These are phyloP conservation scores for Lonicera japonica DNA, from an alignment of 129 eudicot species.

Conservation along the genomic window DNA sequence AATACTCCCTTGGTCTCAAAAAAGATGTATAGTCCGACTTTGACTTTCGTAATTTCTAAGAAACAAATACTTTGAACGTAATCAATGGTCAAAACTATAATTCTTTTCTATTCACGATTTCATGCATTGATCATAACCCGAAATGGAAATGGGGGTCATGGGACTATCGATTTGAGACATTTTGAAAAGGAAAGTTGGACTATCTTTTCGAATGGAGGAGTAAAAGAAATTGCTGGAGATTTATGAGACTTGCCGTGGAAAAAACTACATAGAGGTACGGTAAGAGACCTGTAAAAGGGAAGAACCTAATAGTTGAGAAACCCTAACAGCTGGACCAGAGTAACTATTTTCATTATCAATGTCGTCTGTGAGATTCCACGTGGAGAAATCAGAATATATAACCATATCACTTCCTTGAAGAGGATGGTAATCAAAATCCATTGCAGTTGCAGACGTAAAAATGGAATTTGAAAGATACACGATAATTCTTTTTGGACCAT, in stretches of 20 bases:
- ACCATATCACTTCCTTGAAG: constrained; percentile 58
- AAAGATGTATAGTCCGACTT: too few relatives aligned
- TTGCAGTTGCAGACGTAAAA: constrained; percentile 42
- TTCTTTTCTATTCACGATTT: too few relatives aligned
- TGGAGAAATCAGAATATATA: constrained; percentile 57
- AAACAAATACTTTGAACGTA: too few relatives aligned
- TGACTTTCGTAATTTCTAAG: too few relatives aligned
- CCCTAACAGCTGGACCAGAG: constrained; percentile 19
- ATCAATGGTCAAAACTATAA: too few relatives aligned
- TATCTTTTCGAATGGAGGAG: not conserved
- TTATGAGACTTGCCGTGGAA: not conserved
- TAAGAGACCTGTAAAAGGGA: not conserved
- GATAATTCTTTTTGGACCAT: constrained; percentile 47
- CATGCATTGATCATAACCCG: too few relatives aligned
- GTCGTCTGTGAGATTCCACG: constrained; percentile 12
- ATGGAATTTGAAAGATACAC: constrained; percentile 51
- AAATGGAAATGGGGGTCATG: too few relatives aligned
- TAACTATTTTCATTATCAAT: constrained; percentile 17
- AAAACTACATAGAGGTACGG: not conserved
- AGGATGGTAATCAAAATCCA: constrained; percentile 52
- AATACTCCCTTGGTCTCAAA: too few relatives aligned
- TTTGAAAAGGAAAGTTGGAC: not conserved
- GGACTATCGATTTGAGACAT: too few relatives aligned
- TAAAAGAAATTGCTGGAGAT: not conserved
- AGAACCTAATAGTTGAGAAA: constrained; percentile 32